Evolutionary conservation across 176 grass and related monocot species (phyloP), one percentile per base, ranked within the genome.

Genomic region (Oryza glaberrima): DNA sequence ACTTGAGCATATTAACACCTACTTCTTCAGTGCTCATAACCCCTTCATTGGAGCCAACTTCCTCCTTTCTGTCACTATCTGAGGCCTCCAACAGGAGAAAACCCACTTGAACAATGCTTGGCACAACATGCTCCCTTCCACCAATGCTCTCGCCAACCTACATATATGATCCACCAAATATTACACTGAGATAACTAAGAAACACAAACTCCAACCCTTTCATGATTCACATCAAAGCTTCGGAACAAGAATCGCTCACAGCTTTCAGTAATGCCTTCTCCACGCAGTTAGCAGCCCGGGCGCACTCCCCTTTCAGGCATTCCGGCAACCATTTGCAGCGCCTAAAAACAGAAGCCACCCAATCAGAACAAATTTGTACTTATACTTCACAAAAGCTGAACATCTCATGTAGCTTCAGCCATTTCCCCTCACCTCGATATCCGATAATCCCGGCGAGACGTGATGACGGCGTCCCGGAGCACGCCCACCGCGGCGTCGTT

Each of bases 231-330:
- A 34, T 49, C 15, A 17, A 48, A 84, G 76, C 51, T 68, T 71
- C 32, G 23, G 61, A 80, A 83, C 49, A 80, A 43, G 44, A 75
- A 77, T 36, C 79, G 2, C 90, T 93, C 75, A 97, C 92, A 74
- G 95, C 78, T 91, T 97, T 97, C 69, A 93, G 56, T 11, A 97
- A 67, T 26, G 92, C 90, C 86, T 88, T 88, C 90, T 97, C 86
- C 7, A 93, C 79, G 38, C 70, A 82, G 5, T 73, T 82, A 56
- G 88, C 85, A 66, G 88, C 86, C 86, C 70, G 65, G 2, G 80
- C n/a, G 20, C 76, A 91, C 38, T 97, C 88, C 64, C 88, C 88
- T 89, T 88, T 88, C 25, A 94, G 45, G 46, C 81, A 79, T 86
- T 93, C 80, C 2, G 92, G 86, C 75, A 94, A 86, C 95, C 95